Evolutionary conservation across 331 rosid genomes (phyloP).

Genomic region (Acacia concinna): DNA sequence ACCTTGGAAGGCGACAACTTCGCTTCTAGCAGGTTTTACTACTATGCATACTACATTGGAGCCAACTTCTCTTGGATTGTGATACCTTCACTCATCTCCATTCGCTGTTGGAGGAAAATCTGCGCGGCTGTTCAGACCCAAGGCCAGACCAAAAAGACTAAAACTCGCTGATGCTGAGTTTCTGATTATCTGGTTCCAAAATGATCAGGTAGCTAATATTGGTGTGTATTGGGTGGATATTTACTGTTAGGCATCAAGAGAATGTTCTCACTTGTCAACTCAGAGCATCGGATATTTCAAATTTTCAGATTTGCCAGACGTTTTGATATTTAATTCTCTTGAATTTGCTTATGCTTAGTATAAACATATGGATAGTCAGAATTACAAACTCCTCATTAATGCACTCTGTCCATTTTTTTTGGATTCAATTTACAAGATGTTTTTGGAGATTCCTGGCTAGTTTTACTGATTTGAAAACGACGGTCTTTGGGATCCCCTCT

Average conservation of each 20-base stretch:
- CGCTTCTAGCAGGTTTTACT: conserved; percentile 57
- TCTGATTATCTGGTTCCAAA: neutral
- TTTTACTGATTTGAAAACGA: neutral
- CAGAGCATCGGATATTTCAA: neutral
- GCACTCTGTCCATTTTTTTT: neutral
- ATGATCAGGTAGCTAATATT: neutral
- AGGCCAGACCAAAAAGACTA: conserved; percentile 58
- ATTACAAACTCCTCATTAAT: neutral
- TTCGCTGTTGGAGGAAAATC: conserved; percentile 80
- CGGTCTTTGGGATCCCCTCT: neutral
- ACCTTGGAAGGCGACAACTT: conserved; percentile 79
- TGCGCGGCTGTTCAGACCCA: conserved; percentile 50
- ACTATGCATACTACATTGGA: conserved; percentile 71
- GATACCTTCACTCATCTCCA: conserved; percentile 62
- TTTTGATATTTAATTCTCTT: neutral
- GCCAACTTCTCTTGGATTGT: conserved; percentile 76
- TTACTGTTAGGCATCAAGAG: conserved; percentile 21
- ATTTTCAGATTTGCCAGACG: neutral
- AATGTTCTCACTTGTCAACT: neutral
- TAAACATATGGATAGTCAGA: neutral
- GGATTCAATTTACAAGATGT: neutral
- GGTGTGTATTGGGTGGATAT: conserved; percentile 1
- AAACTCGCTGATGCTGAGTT: conserved; percentile 52
- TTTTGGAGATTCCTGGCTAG: neutral
- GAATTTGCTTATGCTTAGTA: neutral